A percentile compares a stretch with the other conserved stretches of the same genome.
Conservation (phyloP, 345 rosid species). For the Linum trigynum region DNA sequence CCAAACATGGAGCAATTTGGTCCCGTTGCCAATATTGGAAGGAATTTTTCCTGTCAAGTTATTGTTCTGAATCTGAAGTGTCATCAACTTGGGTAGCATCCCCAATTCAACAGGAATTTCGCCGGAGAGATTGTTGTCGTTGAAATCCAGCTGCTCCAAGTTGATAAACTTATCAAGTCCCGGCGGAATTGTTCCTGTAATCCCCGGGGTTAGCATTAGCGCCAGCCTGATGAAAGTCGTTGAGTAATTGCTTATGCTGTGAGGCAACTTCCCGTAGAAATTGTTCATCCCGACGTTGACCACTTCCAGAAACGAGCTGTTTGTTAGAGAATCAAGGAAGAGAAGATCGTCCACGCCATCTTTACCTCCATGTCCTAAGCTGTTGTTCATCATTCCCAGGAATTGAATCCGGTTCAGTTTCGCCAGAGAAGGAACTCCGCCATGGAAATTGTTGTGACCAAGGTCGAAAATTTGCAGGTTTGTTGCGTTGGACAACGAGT, state of each 20-base stretch:
- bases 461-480: conserved; percentile 4
- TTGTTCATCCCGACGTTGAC: conserved; percentile 26
- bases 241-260: conserved; percentile 18
- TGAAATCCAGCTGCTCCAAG: conserved; percentile 70
- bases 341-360: neutral
- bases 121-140: conserved; percentile 75
- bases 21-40: conserved; percentile 48
- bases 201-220: conserved; percentile 45
- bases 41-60: conserved; percentile 94
- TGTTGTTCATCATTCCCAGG: neutral
- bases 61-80: conserved; percentile 81
- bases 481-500: conserved; percentile 4
- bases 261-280: conserved; percentile 41
- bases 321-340: neutral
- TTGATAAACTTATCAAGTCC: conserved; percentile 51
- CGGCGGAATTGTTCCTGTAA: conserved; percentile 78
- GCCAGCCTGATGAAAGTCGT: conserved; percentile 52
- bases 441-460: conserved; percentile 18
- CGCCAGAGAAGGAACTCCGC: conserved; percentile 28
- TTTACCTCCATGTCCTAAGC: neutral
- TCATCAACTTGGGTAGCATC: neutral
- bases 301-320: neutral
- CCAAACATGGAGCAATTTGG: conserved; percentile 61
- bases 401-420: conserved; percentile 3
- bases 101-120: conserved; percentile 75